A percentile compares a stretch with the other conserved stretches of the same genome.
These are phyloP conservation scores for Stevia rebaudiana DNA, from an alignment of 140 eudicot species.

Conservation along the genomic window DNA sequence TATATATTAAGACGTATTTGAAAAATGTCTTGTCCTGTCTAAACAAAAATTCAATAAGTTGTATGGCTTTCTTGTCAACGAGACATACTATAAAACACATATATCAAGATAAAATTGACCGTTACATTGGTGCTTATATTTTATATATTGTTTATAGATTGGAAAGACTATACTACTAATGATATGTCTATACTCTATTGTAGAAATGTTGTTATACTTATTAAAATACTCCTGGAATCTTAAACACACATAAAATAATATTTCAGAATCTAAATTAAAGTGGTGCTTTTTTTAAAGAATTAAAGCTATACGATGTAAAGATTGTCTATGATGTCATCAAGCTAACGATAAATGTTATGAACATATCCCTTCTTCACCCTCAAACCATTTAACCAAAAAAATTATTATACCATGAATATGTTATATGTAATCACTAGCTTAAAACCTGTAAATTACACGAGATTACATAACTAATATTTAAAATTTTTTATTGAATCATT, in stretches of 20 bases:
- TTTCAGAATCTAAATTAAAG: not conserved
- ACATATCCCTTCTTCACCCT: too few relatives aligned
- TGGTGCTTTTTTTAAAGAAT: too few relatives aligned
- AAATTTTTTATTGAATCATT: too few relatives aligned
- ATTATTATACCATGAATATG: too few relatives aligned
- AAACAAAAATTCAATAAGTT: not conserved
- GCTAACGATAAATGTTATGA: too few relatives aligned
- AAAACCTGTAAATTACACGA: too few relatives aligned
- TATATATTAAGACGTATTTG: not conserved
- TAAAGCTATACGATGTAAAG: too few relatives aligned
- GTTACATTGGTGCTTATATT: not conserved
- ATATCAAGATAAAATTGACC: not conserved
- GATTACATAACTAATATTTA: too few relatives aligned
- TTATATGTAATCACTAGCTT: too few relatives aligned
- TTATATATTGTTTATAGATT: not conserved
- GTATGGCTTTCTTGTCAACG: conserved; percentile 6
- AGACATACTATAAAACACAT: not conserved
- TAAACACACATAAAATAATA: not conserved
- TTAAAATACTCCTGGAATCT: not conserved
- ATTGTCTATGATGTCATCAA: too few relatives aligned
- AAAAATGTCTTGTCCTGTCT: conserved; percentile 15
- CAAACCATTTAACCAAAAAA: too few relatives aligned
- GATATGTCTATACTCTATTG: not conserved
- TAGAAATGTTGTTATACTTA: not conserved
- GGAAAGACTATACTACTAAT: not conserved